Conservation (phyloP, 345 rosid genomes). For the Syzygium jambos region DNA sequence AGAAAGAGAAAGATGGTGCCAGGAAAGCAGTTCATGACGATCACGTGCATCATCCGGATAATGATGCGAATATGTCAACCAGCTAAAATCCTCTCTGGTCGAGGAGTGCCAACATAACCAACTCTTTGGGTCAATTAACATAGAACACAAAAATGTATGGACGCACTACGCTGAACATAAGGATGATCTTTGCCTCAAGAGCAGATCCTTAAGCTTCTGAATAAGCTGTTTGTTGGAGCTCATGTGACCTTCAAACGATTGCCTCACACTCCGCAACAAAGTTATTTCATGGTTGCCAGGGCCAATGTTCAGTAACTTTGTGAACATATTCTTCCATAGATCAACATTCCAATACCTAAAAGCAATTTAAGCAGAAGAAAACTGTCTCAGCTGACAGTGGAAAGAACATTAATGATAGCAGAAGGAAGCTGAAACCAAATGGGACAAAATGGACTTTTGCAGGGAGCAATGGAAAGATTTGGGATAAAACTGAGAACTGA, state of each 20-base stretch:
- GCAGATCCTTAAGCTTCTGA: slow-evolving; percentile 58
- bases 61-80: not conserved
- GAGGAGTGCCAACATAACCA: not conserved
- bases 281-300: slow-evolving; percentile 23
- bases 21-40: not conserved
- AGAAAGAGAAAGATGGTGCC: not conserved
- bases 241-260: slow-evolving; percentile 52
- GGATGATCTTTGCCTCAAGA: slow-evolving; percentile 63
- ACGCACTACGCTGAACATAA: slow-evolving; percentile 45
- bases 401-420: not conserved
- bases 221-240: slow-evolving; percentile 44
- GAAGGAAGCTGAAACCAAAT: not conserved
- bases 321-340: slow-evolving; percentile 67
- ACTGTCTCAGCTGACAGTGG: not conserved
- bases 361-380: not conserved
- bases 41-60: not conserved
- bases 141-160: not conserved
- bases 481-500: not conserved
- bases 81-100: not conserved
- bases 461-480: not conserved
- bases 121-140: not conserved
- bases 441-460: not conserved
- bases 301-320: slow-evolving; percentile 52
- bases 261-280: slow-evolving; percentile 47
- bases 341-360: slow-evolving; percentile 79